Evolutionary conservation across 129 eudicot genomes (phyloP), one percentile per base, ranked within the genome.

Genomic region (Helichrysum umbraculigerum): DNA sequence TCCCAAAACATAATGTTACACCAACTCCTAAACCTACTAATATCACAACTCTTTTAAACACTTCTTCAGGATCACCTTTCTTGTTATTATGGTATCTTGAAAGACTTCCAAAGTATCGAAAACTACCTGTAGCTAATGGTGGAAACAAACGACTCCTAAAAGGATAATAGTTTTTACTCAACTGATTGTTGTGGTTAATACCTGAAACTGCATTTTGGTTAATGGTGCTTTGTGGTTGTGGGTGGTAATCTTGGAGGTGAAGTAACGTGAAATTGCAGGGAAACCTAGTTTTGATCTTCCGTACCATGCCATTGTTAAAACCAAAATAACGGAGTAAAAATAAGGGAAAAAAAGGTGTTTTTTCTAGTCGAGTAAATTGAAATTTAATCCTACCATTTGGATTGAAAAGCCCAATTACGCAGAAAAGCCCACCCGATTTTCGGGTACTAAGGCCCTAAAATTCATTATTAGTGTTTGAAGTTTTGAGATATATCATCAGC

Each of bases 241-340:
- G 2, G 42, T 37, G 42, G 42, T 37, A 5, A 37, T 37, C 42
- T 37, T 37, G 51, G 87, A 77, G 52, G 63, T 30, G 79, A 74
- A 54, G 75, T 58, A 73, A 57, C 79, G 74, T 21, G 82, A 76
- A 6, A 51, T 61, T 47, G 85, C 71, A 41, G 76, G 82, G 12
- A 73, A 39, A 19, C 78, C 85, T 4, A 80, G 76, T 50, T 83
- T 81, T 64, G 96, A 84, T 84, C 91, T 83, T 81, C 81, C 84
- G 70, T 71, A 89, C 96, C 85, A 89, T 4, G 86, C 85, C 97
- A 91, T 91, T 17, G 42, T 37, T 37, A 37, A 37, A 37, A 37
- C 42, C 42, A 37, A 37, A 37, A 37, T 37, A 9, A 37, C 6
- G 7, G n/a, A n/a, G n/a, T n/a, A n/a, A n/a, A n/a, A n/a, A n/a